Evolutionary conservation across 2,329 filamentous ascomycete genomes (phyloP).

Genomic region (Zymoseptoria passerinii): DNA sequence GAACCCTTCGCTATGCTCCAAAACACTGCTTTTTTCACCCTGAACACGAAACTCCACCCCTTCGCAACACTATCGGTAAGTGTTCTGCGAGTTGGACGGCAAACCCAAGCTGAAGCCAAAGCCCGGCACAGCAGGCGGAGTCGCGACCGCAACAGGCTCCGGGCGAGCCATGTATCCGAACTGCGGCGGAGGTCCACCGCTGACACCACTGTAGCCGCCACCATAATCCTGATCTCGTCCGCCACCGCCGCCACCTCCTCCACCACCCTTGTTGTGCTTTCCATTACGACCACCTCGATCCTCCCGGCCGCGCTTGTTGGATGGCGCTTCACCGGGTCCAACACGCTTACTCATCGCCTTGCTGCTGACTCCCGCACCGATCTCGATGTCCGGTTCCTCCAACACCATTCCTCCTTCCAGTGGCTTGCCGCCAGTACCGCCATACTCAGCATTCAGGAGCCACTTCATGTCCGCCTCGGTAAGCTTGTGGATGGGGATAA

Average conservation of each 20-base stretch:
- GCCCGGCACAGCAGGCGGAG: constrained; percentile 33
- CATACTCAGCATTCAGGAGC: constrained; percentile 89
- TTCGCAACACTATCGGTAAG: constrained; percentile 5
- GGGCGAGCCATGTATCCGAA: constrained; percentile 24
- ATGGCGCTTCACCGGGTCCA: constrained; percentile 25
- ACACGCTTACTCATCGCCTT: constrained; percentile 49
- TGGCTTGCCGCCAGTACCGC: constrained; percentile 75
- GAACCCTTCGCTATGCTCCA: neutral
- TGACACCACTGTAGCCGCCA: constrained; percentile 15
- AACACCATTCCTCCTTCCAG: constrained; percentile 81
- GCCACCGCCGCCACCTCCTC: constrained; percentile 23
- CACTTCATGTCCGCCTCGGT: constrained; percentile 96
- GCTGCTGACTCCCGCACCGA: constrained; percentile 91
- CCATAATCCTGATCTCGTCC: constrained; percentile 17
- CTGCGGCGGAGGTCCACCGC: constrained; percentile 12
- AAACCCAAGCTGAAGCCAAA: constrained; percentile 30
- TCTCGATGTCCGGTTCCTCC: constrained; percentile 97
- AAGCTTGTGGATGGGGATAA: constrained; percentile 85
- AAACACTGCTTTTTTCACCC: neutral
- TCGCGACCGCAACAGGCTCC: constrained; percentile 32
- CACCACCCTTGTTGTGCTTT: constrained; percentile 23
- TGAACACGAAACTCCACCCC: neutral
- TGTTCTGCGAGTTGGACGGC: constrained; percentile 8
- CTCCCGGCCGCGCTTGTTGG: constrained; percentile 18
- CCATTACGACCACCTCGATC: constrained; percentile 23